Conservation (phyloP, 2,329 filamentous ascomycete genomes). For the Verticillium alfalfae region DNA sequence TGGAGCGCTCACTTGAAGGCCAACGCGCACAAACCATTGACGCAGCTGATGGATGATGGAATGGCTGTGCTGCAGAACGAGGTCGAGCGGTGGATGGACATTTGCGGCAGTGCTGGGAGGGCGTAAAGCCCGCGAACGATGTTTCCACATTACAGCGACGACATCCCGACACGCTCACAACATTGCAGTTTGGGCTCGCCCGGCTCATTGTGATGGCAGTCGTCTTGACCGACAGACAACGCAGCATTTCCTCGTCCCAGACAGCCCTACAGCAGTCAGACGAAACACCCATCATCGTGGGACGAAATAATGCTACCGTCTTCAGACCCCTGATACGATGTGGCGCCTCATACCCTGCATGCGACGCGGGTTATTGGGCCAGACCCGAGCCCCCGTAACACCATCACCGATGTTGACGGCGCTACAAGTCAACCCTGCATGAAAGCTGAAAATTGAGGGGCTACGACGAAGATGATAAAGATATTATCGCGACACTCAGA, state of each 20-base stretch:
- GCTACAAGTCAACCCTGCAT: neutral
- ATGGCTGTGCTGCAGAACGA: slow-evolving; percentile 33
- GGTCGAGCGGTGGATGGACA: slow-evolving; percentile 42
- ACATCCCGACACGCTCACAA: too few species aligned
- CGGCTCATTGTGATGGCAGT: too few species aligned
- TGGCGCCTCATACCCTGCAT: neutral
- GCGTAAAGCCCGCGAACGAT: slow-evolving; percentile 14
- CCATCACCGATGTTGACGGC: neutral
- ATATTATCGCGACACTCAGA: neutral
- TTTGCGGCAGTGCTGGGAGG: slow-evolving; percentile 38
- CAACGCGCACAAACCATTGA: slow-evolving; percentile 28
- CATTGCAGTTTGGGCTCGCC: too few species aligned
- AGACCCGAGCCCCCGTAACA: neutral
- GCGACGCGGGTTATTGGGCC: neutral
- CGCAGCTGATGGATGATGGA: slow-evolving; percentile 37
- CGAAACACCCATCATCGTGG: neutral
- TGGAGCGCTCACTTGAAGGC: slow-evolving; percentile 33
- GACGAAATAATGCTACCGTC: neutral
- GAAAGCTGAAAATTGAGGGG: neutral
- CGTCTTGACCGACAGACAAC: too few species aligned
- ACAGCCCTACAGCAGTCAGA: too few species aligned
- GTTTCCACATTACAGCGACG: too few species aligned
- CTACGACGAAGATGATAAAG: neutral
- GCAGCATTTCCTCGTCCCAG: too few species aligned
- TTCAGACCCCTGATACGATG: neutral